Percentiles rank a stretch among this genome's conserved stretches.
These are phyloP conservation scores for Achlya hypogyna DNA, from an alignment of 352 stramenopile genomes.

Conservation along the genomic window DNA sequence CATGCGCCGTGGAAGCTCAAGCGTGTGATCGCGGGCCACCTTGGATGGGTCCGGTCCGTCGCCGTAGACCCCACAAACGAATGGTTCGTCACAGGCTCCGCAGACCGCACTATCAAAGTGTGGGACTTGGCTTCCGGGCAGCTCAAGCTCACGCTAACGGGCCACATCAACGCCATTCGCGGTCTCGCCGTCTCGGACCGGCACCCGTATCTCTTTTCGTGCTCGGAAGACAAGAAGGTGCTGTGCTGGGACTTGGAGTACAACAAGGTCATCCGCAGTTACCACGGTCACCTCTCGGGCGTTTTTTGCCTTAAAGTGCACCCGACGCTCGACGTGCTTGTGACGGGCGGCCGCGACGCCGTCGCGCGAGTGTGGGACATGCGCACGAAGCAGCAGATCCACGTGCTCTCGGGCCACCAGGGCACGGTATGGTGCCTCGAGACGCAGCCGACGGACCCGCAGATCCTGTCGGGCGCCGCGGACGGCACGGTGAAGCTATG, in stretches of 20 bases:
- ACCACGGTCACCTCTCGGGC: conserved; percentile 98
- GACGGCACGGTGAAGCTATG: conserved; percentile 97
- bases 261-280: conserved; percentile 99
- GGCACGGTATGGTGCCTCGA: conserved; percentile 93
- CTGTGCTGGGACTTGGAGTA: conserved; percentile 98
- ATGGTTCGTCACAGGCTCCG: conserved; percentile 96
- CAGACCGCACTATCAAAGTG: conserved; percentile 96
- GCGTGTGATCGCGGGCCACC: conserved; percentile 91
- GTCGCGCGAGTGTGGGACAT: conserved; percentile 97
- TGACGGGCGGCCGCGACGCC: conserved; percentile 92
- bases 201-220: conserved; percentile 98
- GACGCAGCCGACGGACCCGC: conserved; percentile 94
- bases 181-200: conserved; percentile 92
- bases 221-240: conserved; percentile 99
- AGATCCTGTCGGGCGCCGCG: conserved; percentile 87
- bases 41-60: conserved; percentile 96
- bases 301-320: conserved; percentile 97
- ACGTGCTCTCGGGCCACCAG: conserved; percentile 94
- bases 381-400: conserved; percentile 96
- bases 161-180: conserved; percentile 97
- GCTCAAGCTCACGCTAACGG: conserved; percentile 98
- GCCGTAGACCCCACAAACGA: conserved; percentile 98
- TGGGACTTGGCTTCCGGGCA: conserved; percentile 96
- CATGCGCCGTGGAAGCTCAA: conserved; percentile 98
- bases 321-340: conserved; percentile 96